A percentile compares a stretch with the other conserved stretches of the same genome.
Conservation (phyloP, 2,329 filamentous ascomycete species). For the Diaporthe batatas region DNA sequence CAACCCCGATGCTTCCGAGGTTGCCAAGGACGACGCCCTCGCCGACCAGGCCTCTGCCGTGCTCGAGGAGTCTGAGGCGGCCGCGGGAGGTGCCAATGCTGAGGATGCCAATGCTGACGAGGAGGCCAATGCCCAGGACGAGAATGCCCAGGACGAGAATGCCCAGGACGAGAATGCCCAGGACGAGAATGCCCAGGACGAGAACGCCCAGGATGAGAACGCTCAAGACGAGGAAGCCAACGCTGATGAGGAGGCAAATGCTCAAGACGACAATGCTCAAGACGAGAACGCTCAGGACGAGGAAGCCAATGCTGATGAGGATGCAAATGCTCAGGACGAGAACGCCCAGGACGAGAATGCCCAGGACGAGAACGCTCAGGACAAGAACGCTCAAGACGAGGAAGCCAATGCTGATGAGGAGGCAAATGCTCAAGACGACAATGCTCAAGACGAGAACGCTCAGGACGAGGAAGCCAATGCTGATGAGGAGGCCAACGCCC, state of each 20-base stretch:
- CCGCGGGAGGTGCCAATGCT: not conserved
- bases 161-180: not conserved
- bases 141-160: not conserved
- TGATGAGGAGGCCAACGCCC: conserved; percentile 27
- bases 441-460: not conserved
- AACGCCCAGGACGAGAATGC: not conserved
- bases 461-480: no score
- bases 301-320: not conserved
- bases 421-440: not conserved
- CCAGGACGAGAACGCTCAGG: conserved; percentile 27
- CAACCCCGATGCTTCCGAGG: conserved; percentile 26
- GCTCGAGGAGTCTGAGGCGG: not conserved
- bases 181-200: not conserved
- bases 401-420: not conserved
- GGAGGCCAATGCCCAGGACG: not conserved
- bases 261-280: not conserved
- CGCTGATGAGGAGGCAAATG: not conserved
- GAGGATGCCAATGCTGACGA: conserved; percentile 25
- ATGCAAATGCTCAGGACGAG: not conserved
- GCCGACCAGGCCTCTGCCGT: conserved; percentile 20
- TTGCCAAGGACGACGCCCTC: conserved; percentile 18
- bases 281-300: not conserved
- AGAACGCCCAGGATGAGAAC: not conserved
- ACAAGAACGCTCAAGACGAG: not conserved
- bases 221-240: not conserved